Percentiles rank a stretch among this genome's conserved stretches.
phyloP scores from a whole-genome alignment of 148 eudicot genomes.

The Rhododendron griersonianum region DNA sequence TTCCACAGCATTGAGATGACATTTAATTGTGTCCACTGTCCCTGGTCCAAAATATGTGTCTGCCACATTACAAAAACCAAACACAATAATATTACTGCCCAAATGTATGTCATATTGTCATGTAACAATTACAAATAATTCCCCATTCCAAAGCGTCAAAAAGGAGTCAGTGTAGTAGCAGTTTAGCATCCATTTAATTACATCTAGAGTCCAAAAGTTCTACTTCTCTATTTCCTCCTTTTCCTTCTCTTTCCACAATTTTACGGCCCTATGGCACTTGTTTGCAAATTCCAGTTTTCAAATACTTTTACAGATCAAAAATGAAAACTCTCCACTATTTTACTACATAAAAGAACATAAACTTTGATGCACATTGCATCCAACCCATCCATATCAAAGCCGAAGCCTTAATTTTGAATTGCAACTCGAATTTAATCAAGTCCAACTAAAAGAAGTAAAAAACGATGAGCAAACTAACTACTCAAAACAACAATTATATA shows the following conservation, averaged over 20 bases:
- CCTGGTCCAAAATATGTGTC: conserved; percentile 88
- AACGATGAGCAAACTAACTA: background rate
- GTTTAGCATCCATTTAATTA: background rate
- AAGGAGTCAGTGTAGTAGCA: background rate
- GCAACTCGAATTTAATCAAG: background rate
- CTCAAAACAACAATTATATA: background rate
- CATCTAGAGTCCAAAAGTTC: background rate
- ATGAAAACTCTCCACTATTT: background rate
- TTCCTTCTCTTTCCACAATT: background rate
- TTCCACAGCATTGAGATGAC: conserved; percentile 67
- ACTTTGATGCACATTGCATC: background rate
- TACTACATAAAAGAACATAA: background rate
- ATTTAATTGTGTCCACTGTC: conserved; percentile 62
- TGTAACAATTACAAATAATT: background rate
- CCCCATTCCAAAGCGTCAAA: background rate
- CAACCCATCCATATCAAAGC: background rate
- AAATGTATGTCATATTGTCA: background rate
- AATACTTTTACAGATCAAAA: background rate
- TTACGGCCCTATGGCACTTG: background rate
- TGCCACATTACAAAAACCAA: conserved; percentile 24
- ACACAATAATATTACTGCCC: background rate
- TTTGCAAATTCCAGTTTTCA: background rate
- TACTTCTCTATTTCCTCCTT: background rate
- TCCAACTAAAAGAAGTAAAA: background rate
- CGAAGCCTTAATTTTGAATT: background rate